These are phyloP conservation scores for Flaveria trinervia DNA, from an alignment of 129 eudicot species.

Conservation along the genomic window DNA sequence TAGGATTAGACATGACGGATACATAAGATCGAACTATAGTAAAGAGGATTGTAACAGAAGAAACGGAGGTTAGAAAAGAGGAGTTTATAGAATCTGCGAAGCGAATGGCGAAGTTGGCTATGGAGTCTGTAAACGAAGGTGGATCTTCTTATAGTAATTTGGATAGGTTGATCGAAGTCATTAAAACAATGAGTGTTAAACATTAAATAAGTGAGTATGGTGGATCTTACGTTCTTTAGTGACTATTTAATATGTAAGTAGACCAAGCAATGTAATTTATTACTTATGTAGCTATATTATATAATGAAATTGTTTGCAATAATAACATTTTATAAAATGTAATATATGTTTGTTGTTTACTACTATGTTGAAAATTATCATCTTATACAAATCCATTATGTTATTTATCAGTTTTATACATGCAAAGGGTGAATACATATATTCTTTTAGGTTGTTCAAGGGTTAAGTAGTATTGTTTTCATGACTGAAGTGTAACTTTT, in stretches of 20 bases:
- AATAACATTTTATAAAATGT: no score
- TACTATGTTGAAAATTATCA: no score
- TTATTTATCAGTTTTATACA: no score
- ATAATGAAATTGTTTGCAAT: no score
- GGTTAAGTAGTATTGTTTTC: no score
- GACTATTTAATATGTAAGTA: no score
- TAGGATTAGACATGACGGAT: slow-evolving; percentile 67
- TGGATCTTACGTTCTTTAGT: background rate
- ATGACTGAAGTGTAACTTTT: no score
- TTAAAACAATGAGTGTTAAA: slow-evolving; percentile 31
- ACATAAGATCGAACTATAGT: slow-evolving; percentile 40
- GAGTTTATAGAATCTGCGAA: slow-evolving; percentile 29
- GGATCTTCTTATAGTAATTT: slow-evolving; percentile 56
- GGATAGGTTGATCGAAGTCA: slow-evolving; percentile 57
- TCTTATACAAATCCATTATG: no score
- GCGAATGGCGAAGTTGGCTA: slow-evolving; percentile 31
- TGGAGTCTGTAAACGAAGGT: slow-evolving; percentile 37
- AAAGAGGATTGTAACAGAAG: slow-evolving; percentile 41
- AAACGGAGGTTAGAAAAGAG: slow-evolving; percentile 43
- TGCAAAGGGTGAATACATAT: no score
- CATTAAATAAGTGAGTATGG: background rate
- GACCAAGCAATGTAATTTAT: background rate
- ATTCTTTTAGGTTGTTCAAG: no score
- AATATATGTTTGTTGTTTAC: no score
- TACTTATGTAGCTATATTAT: no score